Evolutionary conservation across 257 asterid species (phyloP).

Genomic region (Jacaranda copaia): DNA sequence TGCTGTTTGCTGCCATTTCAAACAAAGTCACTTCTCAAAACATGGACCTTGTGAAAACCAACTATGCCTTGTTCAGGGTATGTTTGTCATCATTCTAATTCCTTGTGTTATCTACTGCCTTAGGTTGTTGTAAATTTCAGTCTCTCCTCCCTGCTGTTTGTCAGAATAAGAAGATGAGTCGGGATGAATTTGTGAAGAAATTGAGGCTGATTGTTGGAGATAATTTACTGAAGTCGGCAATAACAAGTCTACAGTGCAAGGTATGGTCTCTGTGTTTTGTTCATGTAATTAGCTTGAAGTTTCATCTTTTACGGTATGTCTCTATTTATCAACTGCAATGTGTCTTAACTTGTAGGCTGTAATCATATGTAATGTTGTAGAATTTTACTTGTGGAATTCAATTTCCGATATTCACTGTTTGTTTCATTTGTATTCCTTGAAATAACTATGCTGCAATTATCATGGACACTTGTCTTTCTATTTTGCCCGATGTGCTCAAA

Average conservation of each 20-base stretch:
- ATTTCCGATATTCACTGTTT: background rate
- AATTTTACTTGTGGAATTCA: background rate
- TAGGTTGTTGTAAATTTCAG: constrained; percentile 5
- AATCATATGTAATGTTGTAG: background rate
- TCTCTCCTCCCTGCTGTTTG: constrained; percentile 21
- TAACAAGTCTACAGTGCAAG: constrained; percentile 71
- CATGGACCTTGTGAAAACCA: constrained; percentile 60
- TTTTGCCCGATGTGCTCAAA: too few species aligned
- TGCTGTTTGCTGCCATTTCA: constrained; percentile 77
- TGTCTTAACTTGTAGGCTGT: background rate
- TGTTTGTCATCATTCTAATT: constrained; percentile 26
- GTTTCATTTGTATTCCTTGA: background rate
- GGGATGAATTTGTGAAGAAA: constrained; percentile 70
- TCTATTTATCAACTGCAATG: background rate
- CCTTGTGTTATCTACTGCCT: background rate
- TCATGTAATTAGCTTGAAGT: background rate
- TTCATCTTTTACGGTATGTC: background rate
- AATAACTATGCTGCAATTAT: background rate
- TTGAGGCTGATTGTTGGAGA: constrained; percentile 83
- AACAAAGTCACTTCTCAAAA: constrained; percentile 54
- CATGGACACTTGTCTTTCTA: background rate
- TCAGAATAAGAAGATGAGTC: constrained; percentile 68
- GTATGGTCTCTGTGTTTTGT: constrained; percentile 42
- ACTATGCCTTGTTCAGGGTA: constrained; percentile 72
- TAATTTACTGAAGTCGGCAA: constrained; percentile 62